Evolutionary conservation across 148 eudicot species (phyloP).

Genomic region (Vaccinium corymbosum): DNA sequence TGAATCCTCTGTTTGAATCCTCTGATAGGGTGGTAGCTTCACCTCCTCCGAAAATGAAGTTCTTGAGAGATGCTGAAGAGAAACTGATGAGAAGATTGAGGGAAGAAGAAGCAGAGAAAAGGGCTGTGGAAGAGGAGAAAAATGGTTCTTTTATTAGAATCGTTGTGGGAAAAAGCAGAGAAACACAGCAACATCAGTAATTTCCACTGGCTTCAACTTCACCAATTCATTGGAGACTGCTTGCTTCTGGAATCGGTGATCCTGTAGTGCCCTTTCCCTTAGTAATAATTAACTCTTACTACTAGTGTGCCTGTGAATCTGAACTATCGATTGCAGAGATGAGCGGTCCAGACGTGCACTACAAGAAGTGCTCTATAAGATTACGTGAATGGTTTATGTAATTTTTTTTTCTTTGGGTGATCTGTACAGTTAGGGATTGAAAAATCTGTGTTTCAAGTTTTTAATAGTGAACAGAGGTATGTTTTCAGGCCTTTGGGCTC

Average conservation of each 20-base stretch:
- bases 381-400: neutral
- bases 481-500: neutral
- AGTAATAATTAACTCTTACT: too few species aligned
- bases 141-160: conserved; percentile 30
- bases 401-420: neutral
- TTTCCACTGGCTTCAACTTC: conserved; percentile 56
- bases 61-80: conserved; percentile 94
- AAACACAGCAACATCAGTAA: conserved; percentile 18
- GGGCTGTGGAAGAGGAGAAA: conserved; percentile 23
- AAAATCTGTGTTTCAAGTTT: conserved; percentile 6
- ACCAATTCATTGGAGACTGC: neutral
- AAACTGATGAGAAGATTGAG: conserved; percentile 53
- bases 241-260: too few species aligned
- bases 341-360: too few species aligned
- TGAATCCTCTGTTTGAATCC: conserved; percentile 75
- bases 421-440: neutral
- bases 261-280: too few species aligned
- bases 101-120: conserved; percentile 74
- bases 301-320: too few species aligned
- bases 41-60: conserved; percentile 87
- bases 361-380: too few species aligned
- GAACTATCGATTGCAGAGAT: too few species aligned
- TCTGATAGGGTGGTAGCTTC: conserved; percentile 47
- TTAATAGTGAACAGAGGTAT: conserved; percentile 10
- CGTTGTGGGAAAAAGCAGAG: conserved; percentile 30